phyloP scores from a whole-genome alignment of 2,329 filamentous ascomycete species.

The Magnaporthales sp. region DNA sequence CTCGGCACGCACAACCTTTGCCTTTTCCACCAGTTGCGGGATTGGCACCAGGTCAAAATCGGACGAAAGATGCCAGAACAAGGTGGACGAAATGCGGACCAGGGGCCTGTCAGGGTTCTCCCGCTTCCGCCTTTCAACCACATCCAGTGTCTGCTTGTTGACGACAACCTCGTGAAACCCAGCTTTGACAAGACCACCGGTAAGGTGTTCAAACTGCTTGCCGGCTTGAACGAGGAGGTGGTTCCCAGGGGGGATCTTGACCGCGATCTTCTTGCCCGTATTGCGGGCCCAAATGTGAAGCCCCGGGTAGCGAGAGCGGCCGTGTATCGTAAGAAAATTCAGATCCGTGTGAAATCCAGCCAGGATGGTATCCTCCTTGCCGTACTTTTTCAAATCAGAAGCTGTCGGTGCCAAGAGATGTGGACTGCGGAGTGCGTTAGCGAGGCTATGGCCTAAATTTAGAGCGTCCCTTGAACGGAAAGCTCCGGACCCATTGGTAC shows the following conservation, averaged over 20 bases:
- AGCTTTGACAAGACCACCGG: constrained; percentile 51
- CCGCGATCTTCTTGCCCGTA: constrained; percentile 48
- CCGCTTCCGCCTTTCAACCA: constrained; percentile 31
- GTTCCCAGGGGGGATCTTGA: constrained; percentile 48
- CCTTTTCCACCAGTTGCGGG: constrained; percentile 34
- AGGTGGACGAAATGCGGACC: constrained; percentile 49
- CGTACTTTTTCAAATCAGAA: constrained; percentile 47
- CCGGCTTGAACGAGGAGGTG: constrained; percentile 53
- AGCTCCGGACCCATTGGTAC: neutral
- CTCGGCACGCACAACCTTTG: constrained; percentile 32
- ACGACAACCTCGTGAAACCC: constrained; percentile 55
- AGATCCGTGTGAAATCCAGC: constrained; percentile 57
- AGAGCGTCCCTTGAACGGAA: neutral
- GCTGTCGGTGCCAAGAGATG: constrained; percentile 54
- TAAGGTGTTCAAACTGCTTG: constrained; percentile 54
- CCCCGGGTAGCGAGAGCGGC: constrained; percentile 52
- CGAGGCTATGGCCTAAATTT: neutral
- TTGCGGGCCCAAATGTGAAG: constrained; percentile 57
- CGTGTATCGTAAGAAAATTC: constrained; percentile 58
- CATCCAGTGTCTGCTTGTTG: constrained; percentile 40
- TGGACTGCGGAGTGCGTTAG: constrained; percentile 28
- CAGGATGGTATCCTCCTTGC: constrained; percentile 45
- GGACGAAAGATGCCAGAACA: constrained; percentile 52
- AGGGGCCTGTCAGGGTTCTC: constrained; percentile 40
- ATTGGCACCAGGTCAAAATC: constrained; percentile 47